Conservation (phyloP, 2,329 filamentous ascomycete genomes). For the Colletotrichum cordylinicola region DNA sequence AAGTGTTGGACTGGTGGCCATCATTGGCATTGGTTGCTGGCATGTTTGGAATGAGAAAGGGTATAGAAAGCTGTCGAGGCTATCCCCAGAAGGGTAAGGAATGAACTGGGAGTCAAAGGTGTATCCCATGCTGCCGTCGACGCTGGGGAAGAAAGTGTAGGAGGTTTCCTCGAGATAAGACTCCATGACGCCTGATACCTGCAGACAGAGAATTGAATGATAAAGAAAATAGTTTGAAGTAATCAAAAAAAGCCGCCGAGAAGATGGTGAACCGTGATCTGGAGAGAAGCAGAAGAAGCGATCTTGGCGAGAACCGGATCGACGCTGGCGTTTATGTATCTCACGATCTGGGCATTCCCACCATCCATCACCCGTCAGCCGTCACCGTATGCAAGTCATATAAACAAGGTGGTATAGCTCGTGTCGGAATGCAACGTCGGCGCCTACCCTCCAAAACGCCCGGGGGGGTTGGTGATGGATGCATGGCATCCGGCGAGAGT, state of each 20-base stretch:
- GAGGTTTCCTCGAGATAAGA: slow-evolving; percentile 3
- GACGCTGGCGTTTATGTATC: slow-evolving; percentile 15
- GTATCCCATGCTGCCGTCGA: neutral
- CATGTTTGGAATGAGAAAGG: neutral
- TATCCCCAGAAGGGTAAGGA: neutral
- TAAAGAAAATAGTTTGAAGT: neutral
- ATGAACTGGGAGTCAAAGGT: slow-evolving; percentile 8
- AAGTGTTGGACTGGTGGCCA: neutral
- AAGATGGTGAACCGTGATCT: neutral
- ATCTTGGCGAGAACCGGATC: slow-evolving; percentile 6
- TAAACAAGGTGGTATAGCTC: slow-evolving; percentile 10
- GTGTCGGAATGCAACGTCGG: slow-evolving; percentile 1
- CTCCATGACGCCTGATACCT: neutral
- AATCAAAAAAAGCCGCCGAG: neutral
- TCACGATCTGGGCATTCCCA: neutral
- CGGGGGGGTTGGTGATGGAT: neutral
- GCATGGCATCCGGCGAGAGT: neutral
- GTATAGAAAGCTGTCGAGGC: neutral
- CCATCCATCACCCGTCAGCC: neutral
- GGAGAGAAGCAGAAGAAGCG: neutral
- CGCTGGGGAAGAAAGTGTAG: neutral
- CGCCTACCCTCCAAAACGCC: neutral
- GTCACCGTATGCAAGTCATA: slow-evolving; percentile 1
- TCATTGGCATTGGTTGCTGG: neutral
- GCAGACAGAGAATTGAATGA: neutral